These are phyloP conservation scores for Neurospora sp. DNA, from an alignment of 2,329 filamentous ascomycete genomes.

Conservation along the genomic window DNA sequence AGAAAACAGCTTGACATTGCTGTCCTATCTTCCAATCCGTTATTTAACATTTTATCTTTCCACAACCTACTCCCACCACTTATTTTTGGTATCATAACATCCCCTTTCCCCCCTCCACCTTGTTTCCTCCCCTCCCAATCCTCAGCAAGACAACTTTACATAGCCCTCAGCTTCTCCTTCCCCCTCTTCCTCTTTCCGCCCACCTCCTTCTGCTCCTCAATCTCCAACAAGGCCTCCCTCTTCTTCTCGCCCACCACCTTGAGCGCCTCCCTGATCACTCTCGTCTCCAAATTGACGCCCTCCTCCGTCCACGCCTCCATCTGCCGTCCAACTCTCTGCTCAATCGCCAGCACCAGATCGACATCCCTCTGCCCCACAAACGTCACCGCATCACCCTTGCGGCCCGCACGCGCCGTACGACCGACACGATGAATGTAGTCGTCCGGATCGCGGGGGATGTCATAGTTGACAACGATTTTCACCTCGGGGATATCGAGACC, in stretches of 20 bases:
- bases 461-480: slow-evolving; percentile 84
- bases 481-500: slow-evolving; percentile 95
- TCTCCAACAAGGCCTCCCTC: slow-evolving; percentile 78
- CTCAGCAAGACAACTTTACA: neutral
- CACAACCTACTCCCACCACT: neutral
- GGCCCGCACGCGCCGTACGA: slow-evolving; percentile 85
- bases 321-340: slow-evolving; percentile 66
- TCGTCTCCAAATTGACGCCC: slow-evolving; percentile 84
- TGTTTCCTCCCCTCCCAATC: neutral
- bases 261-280: slow-evolving; percentile 74
- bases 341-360: slow-evolving; percentile 80
- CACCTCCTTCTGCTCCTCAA: slow-evolving; percentile 87
- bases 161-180: slow-evolving; percentile 43
- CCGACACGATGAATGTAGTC: slow-evolving; percentile 97
- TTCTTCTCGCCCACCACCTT: slow-evolving; percentile 95
- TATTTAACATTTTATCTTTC: neutral
- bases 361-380: slow-evolving; percentile 92
- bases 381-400: slow-evolving; percentile 71
- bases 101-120: neutral
- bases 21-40: neutral
- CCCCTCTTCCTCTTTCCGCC: slow-evolving; percentile 66
- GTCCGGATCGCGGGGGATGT: slow-evolving; percentile 89
- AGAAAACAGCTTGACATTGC: neutral
- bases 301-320: slow-evolving; percentile 84
- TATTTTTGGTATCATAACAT: neutral